Evolutionary conservation across 2,329 filamentous ascomycete species (phyloP).

Genomic region (Blumeria hordei): DNA sequence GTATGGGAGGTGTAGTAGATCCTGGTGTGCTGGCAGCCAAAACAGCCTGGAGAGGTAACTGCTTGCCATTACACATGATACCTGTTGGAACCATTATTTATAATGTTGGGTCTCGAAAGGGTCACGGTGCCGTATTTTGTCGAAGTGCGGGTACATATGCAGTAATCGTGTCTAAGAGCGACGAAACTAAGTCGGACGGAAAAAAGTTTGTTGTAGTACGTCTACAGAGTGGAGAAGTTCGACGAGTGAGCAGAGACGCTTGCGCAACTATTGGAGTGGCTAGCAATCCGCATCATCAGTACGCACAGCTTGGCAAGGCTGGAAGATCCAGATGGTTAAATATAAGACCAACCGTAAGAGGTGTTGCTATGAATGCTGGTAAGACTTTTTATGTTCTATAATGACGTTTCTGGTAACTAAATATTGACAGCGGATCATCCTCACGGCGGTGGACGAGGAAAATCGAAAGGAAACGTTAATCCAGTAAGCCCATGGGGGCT

Average conservation of each 20-base stretch:
- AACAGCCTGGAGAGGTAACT: conserved; percentile 87
- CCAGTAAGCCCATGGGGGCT: conserved; percentile 93
- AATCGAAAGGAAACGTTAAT: conserved; percentile 93
- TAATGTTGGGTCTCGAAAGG: conserved; percentile 58
- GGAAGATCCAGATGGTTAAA: conserved; percentile 84
- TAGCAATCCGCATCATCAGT: conserved; percentile 82
- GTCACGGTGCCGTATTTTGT: conserved; percentile 68
- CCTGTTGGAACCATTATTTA: conserved; percentile 83
- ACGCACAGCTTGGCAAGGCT: conserved; percentile 79
- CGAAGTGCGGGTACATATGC: conserved; percentile 85
- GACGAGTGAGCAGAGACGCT: conserved; percentile 72
- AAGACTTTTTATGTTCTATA: conserved; percentile 12
- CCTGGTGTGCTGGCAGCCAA: conserved; percentile 87
- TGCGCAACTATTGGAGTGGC: conserved; percentile 86
- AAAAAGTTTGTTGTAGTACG: conserved; percentile 63
- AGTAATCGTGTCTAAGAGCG: conserved; percentile 70
- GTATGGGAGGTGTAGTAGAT: conserved; percentile 83
- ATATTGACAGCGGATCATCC: conserved; percentile 54
- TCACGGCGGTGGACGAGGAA: conserved; percentile 95
- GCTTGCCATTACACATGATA: conserved; percentile 83
- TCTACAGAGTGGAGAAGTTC: conserved; percentile 78
- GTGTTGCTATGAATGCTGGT: conserved; percentile 96
- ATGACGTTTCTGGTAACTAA: conserved; percentile 6
- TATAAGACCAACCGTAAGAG: conserved; percentile 83
- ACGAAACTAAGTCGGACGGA: conserved; percentile 37